These are phyloP conservation scores for Astrothelium macrocarpum DNA, from an alignment of 495 filamentous ascomycete genomes.

Conservation along the genomic window DNA sequence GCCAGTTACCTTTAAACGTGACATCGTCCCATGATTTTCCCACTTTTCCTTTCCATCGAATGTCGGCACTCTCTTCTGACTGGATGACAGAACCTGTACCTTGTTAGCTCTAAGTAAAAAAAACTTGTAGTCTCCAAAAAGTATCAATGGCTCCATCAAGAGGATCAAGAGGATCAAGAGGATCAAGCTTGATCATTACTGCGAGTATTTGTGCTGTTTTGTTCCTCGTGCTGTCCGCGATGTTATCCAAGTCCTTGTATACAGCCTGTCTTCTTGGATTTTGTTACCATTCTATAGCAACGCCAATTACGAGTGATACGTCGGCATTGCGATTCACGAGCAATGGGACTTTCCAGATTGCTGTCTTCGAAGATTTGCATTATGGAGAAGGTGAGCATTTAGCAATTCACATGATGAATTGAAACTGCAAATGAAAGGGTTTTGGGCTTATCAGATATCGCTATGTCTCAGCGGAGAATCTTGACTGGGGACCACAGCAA, in stretches of 20 bases:
- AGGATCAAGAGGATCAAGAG: not conserved
- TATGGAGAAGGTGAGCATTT: constrained; percentile 50
- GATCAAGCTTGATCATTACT: not conserved
- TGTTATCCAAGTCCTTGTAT: not conserved
- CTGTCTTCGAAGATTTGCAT: constrained; percentile 59
- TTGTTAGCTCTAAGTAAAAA: not conserved
- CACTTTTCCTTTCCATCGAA: not conserved
- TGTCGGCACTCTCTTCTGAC: not conserved
- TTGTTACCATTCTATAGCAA: not conserved
- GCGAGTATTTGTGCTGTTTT: not conserved
- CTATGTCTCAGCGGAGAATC: constrained; percentile 12
- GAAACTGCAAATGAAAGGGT: no score
- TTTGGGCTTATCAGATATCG: no score
- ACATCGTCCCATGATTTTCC: not conserved
- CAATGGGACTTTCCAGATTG: constrained; percentile 31
- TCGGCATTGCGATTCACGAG: constrained; percentile 5
- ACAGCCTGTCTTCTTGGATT: not conserved
- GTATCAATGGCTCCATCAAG: not conserved
- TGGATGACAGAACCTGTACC: not conserved
- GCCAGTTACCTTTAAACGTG: not conserved
- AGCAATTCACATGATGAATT: no score
- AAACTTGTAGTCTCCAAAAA: not conserved
- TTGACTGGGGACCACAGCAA: constrained; percentile 48
- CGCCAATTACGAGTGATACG: not conserved
- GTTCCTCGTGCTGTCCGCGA: not conserved